Base-by-base conservation (phyloP, 495 filamentous ascomycete genomes). In the Diplogelasinospora grovesii region DNA sequence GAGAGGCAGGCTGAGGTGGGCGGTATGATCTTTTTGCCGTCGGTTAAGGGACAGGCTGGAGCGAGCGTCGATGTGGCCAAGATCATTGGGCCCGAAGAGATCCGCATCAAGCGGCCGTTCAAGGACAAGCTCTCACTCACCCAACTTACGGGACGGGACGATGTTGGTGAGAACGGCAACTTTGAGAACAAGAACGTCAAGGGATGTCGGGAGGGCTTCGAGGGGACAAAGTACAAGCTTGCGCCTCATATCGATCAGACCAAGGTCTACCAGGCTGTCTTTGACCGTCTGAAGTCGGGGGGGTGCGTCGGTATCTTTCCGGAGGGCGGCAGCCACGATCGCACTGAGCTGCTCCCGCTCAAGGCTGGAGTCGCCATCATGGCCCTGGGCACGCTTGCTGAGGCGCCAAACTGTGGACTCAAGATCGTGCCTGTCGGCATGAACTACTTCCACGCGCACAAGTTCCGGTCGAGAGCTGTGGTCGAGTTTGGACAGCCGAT, bases 401-500 rank as follows among this genome's bases (percentile, higher is more conserved):
- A 84, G 27, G 76, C 87, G 33, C 92, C 89, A 3, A 74, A 93
- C 48, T 95, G 84, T 56, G 89, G 84, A n/a, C 58, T 99, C 48
- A 93, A 86, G 60, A 97, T 99, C 52, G 85, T 99, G n/a, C 93
- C 93, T n/a, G 90, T 88, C 35, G 93, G 93, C 45, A 97, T 97
- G 92, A 99, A 99, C 56, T 99, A 99, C 63, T 99, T 99, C 65
- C 92, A 99, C 63, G 85, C 92, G 4, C 92, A 99, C 66, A 99
- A 97, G 59, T 99, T 99, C 64, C 81, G 92, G 13, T 99, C 92
- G 35, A 76, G 92, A 56, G 93, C 93, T 25, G 92, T 99, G 2
- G 78, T 99, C 44, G 92, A 99, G 51, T 99, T 99, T 58, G 92
- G 93, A 15, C 79, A 73, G 19, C 89, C 92, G 3, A 71, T 97